These are phyloP conservation scores for Pugionium cornutum DNA, from an alignment of 345 rosid genomes.

Conservation along the genomic window DNA sequence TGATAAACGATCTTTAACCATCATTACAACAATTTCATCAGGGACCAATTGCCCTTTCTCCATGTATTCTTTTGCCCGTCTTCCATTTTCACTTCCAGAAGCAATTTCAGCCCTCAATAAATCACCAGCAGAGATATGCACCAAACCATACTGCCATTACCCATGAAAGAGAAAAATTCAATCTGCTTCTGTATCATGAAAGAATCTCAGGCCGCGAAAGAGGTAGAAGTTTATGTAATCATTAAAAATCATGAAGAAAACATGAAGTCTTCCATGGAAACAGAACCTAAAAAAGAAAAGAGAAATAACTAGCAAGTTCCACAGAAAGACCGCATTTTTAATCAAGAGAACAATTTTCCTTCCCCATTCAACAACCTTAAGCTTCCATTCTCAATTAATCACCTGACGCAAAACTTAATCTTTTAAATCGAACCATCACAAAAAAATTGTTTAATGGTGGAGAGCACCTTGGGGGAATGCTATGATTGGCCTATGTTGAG, in stretches of 20 bases:
- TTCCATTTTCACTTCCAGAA: constrained; percentile 84
- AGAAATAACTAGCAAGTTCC: constrained; percentile 2
- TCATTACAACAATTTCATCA: constrained; percentile 72
- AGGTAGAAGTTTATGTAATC: background rate
- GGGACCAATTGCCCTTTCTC: constrained; percentile 85
- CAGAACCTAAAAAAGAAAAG: background rate
- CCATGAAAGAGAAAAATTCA: constrained; percentile 38
- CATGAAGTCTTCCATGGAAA: constrained; percentile 13
- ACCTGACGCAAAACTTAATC: background rate
- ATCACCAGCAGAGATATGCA: constrained; percentile 93
- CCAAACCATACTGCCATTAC: constrained; percentile 81
- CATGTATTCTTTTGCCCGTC: constrained; percentile 77
- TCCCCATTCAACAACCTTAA: background rate
- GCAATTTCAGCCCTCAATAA: constrained; percentile 75
- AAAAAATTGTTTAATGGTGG: no score
- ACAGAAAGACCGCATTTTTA: background rate
- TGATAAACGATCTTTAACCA: constrained; percentile 81
- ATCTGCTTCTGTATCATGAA: constrained; percentile 25
- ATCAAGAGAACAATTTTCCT: background rate
- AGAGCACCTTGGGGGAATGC: background rate
- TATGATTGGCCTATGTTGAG: background rate
- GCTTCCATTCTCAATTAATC: constrained; percentile 6
- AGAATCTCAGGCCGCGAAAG: background rate
- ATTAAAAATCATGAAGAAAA: background rate
- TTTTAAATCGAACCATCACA: no score